Evolutionary conservation across 1,139 yeast genomes (phyloP), one percentile per base, ranked within the genome.

Genomic region (Debaryomycetaceae sp.): DNA sequence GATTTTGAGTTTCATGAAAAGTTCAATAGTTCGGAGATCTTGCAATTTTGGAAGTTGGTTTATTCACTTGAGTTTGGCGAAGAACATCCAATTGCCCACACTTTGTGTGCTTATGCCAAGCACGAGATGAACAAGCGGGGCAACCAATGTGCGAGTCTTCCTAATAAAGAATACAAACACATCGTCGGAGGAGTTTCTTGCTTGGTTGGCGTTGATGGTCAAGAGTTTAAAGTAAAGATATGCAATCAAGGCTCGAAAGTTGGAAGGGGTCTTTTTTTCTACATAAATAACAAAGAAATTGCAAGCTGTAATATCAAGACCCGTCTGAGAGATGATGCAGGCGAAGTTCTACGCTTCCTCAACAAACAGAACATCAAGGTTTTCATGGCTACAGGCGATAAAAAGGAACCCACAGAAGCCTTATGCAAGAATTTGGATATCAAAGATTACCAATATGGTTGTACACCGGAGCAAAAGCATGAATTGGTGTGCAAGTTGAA

Each of bases 371-470:
- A 75, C 1, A 77, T 85, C 33, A 76, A 78, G 22, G 78, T 87
- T 43, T 87, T 87, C 85, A 85, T 84, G 85, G 78, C 76, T 30
- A 75, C 80, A 3, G 95, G 95, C 17, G 95, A 87, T 56, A 85
- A 85, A 55, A 69, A 60, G 39, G 58, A 72, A 13, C 85, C 95
- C 0, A 95, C 95, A 1, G 68, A 70, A 37, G 83, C 88, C 0
- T 82, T 87, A 31, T 95, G 87, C 0, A 55, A 59, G 6, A 85
- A 83, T 53, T 69, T 87, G 31, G 87, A 87, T 0, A 83, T 87
- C 24, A 70, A 68, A 3, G 71, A 79, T 45, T 87, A n/a, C 71
- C 85, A 39, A 84, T 90, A 23, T 88, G 82, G 41, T 93, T 87
- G 6, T 65, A 86, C 36, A 95, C 95, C 0, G 80, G 81, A 44